These are phyloP conservation scores for Backusella tuberculispora DNA, from an alignment of 192 early-diverging fungal species.

Conservation along the genomic window DNA sequence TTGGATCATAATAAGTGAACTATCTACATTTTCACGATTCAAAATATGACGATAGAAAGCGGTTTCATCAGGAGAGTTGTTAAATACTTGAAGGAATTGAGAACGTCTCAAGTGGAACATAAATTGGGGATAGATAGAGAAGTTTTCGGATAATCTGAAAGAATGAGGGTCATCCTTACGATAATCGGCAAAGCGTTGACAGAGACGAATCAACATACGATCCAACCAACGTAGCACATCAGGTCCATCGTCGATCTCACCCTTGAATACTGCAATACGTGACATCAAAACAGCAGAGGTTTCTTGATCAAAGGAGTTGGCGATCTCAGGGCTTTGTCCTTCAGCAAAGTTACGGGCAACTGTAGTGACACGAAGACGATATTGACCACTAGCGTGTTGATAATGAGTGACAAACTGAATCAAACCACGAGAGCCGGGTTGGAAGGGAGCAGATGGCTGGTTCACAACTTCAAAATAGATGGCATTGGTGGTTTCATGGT, in stretches of 20 bases:
- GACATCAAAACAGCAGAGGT: conserved; percentile 97
- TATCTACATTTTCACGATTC: conserved; percentile 94
- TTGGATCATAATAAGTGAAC: conserved; percentile 99
- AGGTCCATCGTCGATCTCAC: conserved; percentile 96
- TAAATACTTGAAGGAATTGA: conserved; percentile 99
- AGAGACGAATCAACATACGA: conserved; percentile 97
- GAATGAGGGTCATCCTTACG: conserved; percentile 92
- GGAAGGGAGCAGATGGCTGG: conserved; percentile 80
- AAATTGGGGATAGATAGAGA: conserved; percentile 99
- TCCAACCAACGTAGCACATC: conserved; percentile 98
- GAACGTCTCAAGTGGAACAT: conserved; percentile 98
- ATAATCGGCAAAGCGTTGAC: conserved; percentile 98
- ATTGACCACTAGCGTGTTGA: conserved; percentile 91
- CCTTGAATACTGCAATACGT: conserved; percentile 95
- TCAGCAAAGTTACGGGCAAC: conserved; percentile 88
- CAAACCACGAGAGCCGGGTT: conserved; percentile 83
- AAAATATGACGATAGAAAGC: conserved; percentile 92
- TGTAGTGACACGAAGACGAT: conserved; percentile 94
- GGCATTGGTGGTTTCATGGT: conserved; percentile 81
- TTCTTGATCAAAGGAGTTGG: conserved; percentile 96
- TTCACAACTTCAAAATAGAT: conserved; percentile 98
- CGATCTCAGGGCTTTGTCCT: conserved; percentile 82
- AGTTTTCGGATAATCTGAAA: conserved; percentile 90
- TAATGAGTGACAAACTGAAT: conserved; percentile 97
- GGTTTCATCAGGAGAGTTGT: conserved; percentile 98